Evolutionary conservation across 192 early-diverging fungal genomes (phyloP).

Genomic region (Lunasporangiospora selenospora): DNA sequence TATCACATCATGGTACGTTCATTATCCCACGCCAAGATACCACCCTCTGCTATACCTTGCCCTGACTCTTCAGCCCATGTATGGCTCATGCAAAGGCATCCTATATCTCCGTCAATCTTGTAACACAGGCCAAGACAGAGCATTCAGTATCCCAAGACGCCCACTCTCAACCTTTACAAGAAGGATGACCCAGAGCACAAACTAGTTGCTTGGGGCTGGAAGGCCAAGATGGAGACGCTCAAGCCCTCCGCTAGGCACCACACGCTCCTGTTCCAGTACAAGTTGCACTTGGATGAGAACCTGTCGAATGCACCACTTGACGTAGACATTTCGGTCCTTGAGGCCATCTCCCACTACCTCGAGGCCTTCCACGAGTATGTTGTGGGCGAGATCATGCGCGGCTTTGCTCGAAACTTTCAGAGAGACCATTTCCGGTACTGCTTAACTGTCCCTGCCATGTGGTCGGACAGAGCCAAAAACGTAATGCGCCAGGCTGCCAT

Average conservation of each 20-base stretch:
- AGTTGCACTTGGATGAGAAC: constrained; percentile 55
- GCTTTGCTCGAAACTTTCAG: constrained; percentile 54
- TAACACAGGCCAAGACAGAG: constrained; percentile 40
- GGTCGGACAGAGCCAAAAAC: constrained; percentile 51
- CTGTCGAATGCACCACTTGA: constrained; percentile 38
- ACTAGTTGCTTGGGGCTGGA: constrained; percentile 52
- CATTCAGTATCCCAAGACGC: constrained; percentile 53
- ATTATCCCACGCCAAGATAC: too few species aligned
- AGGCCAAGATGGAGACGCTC: constrained; percentile 48
- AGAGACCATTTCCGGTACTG: constrained; percentile 50
- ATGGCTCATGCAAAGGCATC: too few species aligned
- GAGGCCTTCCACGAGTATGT: constrained; percentile 50
- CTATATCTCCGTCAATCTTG: neutral
- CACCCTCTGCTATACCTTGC: neutral
- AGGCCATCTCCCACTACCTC: constrained; percentile 53
- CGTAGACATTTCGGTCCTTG: constrained; percentile 54
- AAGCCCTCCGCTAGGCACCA: constrained; percentile 34
- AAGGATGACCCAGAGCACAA: constrained; percentile 49
- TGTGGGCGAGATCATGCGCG: constrained; percentile 48
- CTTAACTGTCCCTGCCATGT: constrained; percentile 39
- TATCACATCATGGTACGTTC: constrained; percentile 41
- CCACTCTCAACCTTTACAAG: constrained; percentile 53
- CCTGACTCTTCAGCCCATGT: too few species aligned
- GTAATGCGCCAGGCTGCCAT: constrained; percentile 52
- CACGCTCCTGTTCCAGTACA: constrained; percentile 56